Evolutionary conservation across 2,329 filamentous ascomycete genomes (phyloP), one percentile per base, ranked within the genome.

Genomic region (Paramyrothecium sp.): DNA sequence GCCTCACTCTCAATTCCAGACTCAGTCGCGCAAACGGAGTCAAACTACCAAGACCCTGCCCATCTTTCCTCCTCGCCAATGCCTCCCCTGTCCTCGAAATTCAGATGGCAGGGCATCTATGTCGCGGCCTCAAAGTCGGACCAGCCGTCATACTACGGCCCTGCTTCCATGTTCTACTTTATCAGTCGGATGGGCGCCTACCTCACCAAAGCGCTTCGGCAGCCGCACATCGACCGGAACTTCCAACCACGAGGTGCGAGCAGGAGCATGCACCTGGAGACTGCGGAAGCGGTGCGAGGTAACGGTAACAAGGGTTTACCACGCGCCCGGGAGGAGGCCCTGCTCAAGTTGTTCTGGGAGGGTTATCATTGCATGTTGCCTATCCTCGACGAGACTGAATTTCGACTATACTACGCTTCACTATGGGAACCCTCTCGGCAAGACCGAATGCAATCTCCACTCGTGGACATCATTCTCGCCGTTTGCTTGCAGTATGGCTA

Each of bases 391-490:
- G 76, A 80, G 58, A 58, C 62, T 3, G 74, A 77, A 34, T 81
- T 82, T 57, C 73, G 69, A 52, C 69, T 69, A 10, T 71, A 80
- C 55, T 78, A 80, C 57, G 65, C 71, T 7, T 76, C 74, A 0
- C 66, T 81, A 8, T 79, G 76, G 73, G 64, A 55, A 56, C 58
- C 61, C 1, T 53, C 61, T 10, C 57, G 63, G 12, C 55, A 58
- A 10, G 56, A 58, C 8, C 71, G 81, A 7, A 74, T 74, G 54
- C 70, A 75, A 2, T 84, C 80, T 3, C 74, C 81, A 2, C 69
- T 84, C 1, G 77, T 81, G 1, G 81, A 84, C 57, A 82, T 83
- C 22, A 67, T 83, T 34, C 64, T 84, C 17, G 81, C 81, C 0
- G 56, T 83, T 11, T 80, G 77, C 58, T 78, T 84, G 71, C 81